phyloP scores from a whole-genome alignment of 257 asterid genomes.

The Scutellaria galericulata region DNA sequence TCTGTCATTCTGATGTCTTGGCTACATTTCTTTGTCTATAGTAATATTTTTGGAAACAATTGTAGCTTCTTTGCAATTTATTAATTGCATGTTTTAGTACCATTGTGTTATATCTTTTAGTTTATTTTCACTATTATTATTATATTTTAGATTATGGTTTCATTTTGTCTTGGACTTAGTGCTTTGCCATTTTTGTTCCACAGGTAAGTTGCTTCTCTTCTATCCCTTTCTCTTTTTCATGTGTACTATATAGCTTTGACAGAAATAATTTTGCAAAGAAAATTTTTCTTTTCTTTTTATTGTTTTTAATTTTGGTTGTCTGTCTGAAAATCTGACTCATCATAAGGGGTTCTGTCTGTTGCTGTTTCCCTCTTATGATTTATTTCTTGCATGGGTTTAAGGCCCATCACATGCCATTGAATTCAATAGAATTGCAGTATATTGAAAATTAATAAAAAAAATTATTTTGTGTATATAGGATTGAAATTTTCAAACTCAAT shows the following conservation, averaged over 20 bases:
- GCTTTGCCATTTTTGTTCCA: slow-evolving; percentile 38
- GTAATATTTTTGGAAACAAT: no score
- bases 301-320: neutral
- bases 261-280: neutral
- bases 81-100: no score
- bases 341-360: slow-evolving; percentile 29
- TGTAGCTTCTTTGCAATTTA: no score
- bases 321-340: slow-evolving; percentile 13
- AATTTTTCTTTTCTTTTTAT: no score
- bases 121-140: neutral
- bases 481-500: no score
- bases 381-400: neutral
- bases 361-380: slow-evolving; percentile 4
- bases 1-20: no score
- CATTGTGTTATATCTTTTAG: no score
- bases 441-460: no score
- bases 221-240: slow-evolving; percentile 20
- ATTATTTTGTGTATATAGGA: no score
- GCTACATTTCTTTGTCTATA: no score
- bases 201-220: slow-evolving; percentile 28
- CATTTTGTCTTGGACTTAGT: slow-evolving; percentile 25
- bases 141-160: neutral
- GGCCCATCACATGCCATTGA: neutral
- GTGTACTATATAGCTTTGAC: slow-evolving; percentile 2
- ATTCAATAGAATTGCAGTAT: neutral